Conservation (phyloP, 2,329 filamentous ascomycete genomes). For the Delphinella strobiligena region DNA sequence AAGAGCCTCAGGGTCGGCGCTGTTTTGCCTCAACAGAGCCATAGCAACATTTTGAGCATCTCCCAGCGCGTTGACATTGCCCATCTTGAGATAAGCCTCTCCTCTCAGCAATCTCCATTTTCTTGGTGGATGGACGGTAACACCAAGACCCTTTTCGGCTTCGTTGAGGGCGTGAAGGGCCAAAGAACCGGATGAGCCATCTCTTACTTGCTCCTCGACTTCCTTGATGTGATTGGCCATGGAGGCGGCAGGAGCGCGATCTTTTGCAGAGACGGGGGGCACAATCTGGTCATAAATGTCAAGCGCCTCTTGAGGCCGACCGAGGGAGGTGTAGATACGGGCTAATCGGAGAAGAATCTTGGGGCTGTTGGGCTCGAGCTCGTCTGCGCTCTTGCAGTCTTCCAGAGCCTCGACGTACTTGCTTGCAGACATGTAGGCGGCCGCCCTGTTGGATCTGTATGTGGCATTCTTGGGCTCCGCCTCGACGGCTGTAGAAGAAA, state of each 20-base stretch:
- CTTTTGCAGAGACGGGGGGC: constrained; percentile 70
- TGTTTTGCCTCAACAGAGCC: constrained; percentile 72
- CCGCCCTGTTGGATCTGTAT: constrained; percentile 89
- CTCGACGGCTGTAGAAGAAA: constrained; percentile 57
- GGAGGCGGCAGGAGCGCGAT: constrained; percentile 67
- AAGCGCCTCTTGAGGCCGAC: constrained; percentile 76
- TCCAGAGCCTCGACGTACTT: constrained; percentile 70
- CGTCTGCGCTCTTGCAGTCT: constrained; percentile 71
- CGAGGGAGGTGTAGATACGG: constrained; percentile 78
- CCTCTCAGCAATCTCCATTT: constrained; percentile 92
- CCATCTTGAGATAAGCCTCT: constrained; percentile 87
- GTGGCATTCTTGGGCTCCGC: constrained; percentile 75
- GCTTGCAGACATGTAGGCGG: constrained; percentile 81
- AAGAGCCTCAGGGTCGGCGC: constrained; percentile 83
- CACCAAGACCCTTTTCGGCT: constrained; percentile 68
- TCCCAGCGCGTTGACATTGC: constrained; percentile 73
- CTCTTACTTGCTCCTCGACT: constrained; percentile 63
- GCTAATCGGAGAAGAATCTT: constrained; percentile 84
- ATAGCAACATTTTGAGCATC: constrained; percentile 92
- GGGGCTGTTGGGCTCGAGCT: constrained; percentile 71
- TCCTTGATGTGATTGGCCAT: constrained; percentile 76
- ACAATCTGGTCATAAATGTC: constrained; percentile 70
- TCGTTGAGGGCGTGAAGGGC: constrained; percentile 82
- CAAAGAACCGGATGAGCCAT: constrained; percentile 77
- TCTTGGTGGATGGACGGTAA: constrained; percentile 65